These are phyloP conservation scores for Xylaria intraflava DNA, from an alignment of 495 filamentous ascomycete genomes.

Conservation along the genomic window DNA sequence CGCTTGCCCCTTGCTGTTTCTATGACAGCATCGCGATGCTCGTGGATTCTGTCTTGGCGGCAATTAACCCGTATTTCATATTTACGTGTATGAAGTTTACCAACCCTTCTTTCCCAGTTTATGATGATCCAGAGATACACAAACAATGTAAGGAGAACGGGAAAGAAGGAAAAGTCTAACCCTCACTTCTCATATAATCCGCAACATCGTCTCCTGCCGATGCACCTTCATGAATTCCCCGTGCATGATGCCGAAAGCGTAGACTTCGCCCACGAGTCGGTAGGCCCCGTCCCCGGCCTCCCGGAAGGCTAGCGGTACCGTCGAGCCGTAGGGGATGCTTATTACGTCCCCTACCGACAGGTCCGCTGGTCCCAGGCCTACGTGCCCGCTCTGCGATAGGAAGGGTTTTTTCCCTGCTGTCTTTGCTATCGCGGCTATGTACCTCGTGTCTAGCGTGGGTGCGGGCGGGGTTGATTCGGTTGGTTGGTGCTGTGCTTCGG, in stretches of 20 bases:
- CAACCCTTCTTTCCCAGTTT: no score
- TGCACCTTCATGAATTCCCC: conserved; percentile 16
- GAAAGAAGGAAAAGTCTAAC: background rate
- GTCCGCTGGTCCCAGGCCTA: conserved; percentile 6
- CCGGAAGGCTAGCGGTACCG: conserved; percentile 9
- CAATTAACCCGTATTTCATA: no score
- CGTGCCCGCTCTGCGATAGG: conserved; percentile 3
- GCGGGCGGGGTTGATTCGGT: background rate
- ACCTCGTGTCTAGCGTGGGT: background rate
- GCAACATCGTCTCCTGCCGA: conserved; percentile 8
- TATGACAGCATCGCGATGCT: no score
- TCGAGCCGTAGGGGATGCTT: conserved; percentile 8
- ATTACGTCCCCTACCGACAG: conserved; percentile 2
- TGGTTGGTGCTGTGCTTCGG: background rate
- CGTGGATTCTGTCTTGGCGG: no score
- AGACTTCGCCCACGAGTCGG: conserved; percentile 7
- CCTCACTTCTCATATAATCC: background rate
- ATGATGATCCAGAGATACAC: no score
- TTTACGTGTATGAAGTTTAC: no score
- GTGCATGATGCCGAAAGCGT: conserved; percentile 13
- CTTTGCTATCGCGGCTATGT: background rate
- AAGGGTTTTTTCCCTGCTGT: conserved; percentile 7
- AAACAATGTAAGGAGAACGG: background rate
- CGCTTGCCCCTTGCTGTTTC: no score
- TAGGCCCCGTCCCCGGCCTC: background rate